phyloP scores from a whole-genome alignment of 805 yeast species.

The Myxozyma kluyveri region DNA sequence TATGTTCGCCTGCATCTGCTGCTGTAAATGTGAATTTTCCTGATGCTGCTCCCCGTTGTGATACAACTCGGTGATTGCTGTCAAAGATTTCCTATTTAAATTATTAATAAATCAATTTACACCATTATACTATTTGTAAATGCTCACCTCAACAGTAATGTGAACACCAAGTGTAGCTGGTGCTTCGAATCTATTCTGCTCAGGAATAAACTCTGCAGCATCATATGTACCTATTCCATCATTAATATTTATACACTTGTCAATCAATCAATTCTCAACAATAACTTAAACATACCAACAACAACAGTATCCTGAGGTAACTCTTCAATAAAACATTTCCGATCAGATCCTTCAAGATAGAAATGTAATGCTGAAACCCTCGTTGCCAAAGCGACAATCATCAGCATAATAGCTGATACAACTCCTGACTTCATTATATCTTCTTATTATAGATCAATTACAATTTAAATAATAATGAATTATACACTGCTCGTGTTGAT shows the following conservation, averaged over 20 bases:
- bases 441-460: no score
- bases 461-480: no score
- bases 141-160: conserved; percentile 61
- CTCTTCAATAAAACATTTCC: conserved; percentile 81
- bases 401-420: neutral
- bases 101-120: conserved; percentile 18
- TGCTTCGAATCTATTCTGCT: conserved; percentile 51
- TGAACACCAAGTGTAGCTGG: conserved; percentile 55
- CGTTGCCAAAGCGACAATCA: conserved; percentile 22
- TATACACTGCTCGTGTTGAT: no score
- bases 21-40: conserved; percentile 82
- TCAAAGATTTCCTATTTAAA: conserved; percentile 65
- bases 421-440: neutral
- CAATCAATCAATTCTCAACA: neutral
- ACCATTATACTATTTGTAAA: neutral
- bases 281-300: conserved; percentile 51
- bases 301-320: conserved; percentile 74
- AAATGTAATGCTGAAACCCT: conserved; percentile 60
- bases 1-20: conserved; percentile 79
- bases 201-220: conserved; percentile 58
- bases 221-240: conserved; percentile 48
- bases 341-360: conserved; percentile 71
- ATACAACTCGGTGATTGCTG: conserved; percentile 71
- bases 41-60: conserved; percentile 57
- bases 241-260: neutral